phyloP scores from a whole-genome alignment of 164 flowering plant species.

The Taxillus chinensis region DNA sequence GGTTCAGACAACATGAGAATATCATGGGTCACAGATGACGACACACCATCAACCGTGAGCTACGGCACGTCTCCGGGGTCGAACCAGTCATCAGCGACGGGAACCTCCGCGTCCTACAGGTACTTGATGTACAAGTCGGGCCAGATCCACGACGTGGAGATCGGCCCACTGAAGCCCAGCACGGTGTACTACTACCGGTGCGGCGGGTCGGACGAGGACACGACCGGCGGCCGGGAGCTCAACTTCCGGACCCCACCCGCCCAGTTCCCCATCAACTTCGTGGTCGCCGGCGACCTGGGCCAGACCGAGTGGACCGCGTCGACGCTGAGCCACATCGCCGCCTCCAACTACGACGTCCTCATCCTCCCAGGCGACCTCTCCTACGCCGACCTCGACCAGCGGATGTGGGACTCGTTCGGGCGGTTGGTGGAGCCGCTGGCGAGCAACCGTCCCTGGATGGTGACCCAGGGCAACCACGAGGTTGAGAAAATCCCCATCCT shows the following conservation, averaged over 20 bases:
- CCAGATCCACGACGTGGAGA: conserved; percentile 40
- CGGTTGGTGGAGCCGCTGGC: conserved; percentile 68
- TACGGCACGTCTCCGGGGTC: conserved; percentile 45
- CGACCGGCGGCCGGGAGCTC: conserved; percentile 15
- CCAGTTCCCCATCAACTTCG: conserved; percentile 52
- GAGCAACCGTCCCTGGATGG: conserved; percentile 87
- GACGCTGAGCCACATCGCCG: conserved; percentile 53
- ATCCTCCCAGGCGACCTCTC: conserved; percentile 80
- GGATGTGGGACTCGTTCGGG: conserved; percentile 77
- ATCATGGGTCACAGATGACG: conserved; percentile 50
- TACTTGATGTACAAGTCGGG: conserved; percentile 44
- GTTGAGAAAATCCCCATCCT: conserved; percentile 41
- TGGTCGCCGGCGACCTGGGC: conserved; percentile 68
- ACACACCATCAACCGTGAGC: conserved; percentile 28
- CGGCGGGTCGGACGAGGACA: conserved; percentile 9
- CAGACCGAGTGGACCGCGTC: conserved; percentile 78
- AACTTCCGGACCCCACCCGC: conserved; percentile 62
- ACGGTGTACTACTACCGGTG: conserved; percentile 44
- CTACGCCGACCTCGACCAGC: conserved; percentile 55
- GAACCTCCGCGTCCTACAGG: conserved; percentile 30
- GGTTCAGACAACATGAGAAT: conserved; percentile 69
- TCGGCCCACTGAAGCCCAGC: conserved; percentile 47
- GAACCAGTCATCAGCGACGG: conserved; percentile 23
- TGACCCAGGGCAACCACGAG: conserved; percentile 85
- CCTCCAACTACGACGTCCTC: conserved; percentile 50